Evolutionary conservation across 2,329 filamentous ascomycete species (phyloP), one percentile per base, ranked within the genome.

Genomic region (Alternaria sp.): DNA sequence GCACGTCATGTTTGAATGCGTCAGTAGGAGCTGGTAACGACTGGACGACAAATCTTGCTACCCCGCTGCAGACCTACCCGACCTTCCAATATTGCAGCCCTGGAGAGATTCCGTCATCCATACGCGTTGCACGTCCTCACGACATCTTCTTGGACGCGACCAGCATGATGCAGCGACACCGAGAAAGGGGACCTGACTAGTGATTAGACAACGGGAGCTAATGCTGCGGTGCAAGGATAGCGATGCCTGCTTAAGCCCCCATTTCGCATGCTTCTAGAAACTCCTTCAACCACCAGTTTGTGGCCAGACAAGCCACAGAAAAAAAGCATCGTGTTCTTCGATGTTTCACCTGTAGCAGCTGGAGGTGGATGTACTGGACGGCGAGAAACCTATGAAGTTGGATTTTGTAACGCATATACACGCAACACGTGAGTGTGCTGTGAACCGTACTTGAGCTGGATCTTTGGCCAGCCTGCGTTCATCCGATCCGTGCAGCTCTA

Each of bases 131-230:
- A 49, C 20, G n/a, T 12, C 18, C 9, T 26, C 18, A 28, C 14
- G n/a, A 9, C 4, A 28, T 16, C 12, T 38, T 14, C 41, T 49
- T 24, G 3, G 32, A 51, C 26, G 22, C 34, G 54, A 52, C 54
- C 16, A 36, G 41, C 44, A 56, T 61, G 49, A 48, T 43, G 28
- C 7, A 26, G 26, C 51, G 32, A 52, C 39, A 44, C 43, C 26
- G 46, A 34, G 52, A 63, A 61, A 56, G 57, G 63, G 64, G 62
- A 54, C 58, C 61, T 57, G 43, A 49, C 60, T 64, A 64, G 53
- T 32, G 32, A 28, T 51, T 63, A 64, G 63, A 48, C 51, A 41
- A 48, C 66, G 63, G 66, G 65, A 64, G 43, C 63, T 64, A 67
- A 41, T 39, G 53, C 39, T 48, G 51, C 51, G 34, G 44, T 18